These are phyloP conservation scores for Globomyces pollinis-pini DNA, from an alignment of 192 early-diverging fungal species.

Conservation along the genomic window DNA sequence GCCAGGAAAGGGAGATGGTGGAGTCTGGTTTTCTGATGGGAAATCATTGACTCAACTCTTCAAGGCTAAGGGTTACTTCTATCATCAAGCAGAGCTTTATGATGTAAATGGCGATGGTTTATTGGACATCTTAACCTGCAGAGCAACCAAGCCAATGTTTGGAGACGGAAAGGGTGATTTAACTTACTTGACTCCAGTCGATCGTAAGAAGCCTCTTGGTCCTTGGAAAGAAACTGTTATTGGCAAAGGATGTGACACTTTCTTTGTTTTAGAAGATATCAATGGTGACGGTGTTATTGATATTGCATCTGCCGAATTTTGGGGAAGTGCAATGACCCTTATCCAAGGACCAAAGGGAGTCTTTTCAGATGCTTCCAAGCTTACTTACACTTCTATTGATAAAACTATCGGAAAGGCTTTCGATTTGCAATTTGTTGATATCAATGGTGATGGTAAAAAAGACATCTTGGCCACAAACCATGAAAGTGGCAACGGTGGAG, in stretches of 20 bases:
- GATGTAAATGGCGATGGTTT: conserved; percentile 15
- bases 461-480: conserved; percentile 20
- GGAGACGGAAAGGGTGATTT: not conserved
- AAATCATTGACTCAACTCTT: conserved; percentile 1
- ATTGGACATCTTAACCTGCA: conserved; percentile 15
- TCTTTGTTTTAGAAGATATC: conserved; percentile 11
- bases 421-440: conserved; percentile 14
- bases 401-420: conserved; percentile 8
- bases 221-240: conserved; percentile 13
- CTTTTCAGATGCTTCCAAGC: conserved; percentile 8
- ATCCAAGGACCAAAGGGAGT: conserved; percentile 1
- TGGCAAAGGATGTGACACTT: conserved; percentile 17
- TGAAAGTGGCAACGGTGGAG: conserved; percentile 1
- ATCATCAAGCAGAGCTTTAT: conserved; percentile 14
- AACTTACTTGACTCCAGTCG: conserved; percentile 8
- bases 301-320: conserved; percentile 16
- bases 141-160: conserved; percentile 14
- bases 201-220: conserved; percentile 13
- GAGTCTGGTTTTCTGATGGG: conserved; percentile 11
- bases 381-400: conserved; percentile 8
- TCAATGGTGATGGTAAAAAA: conserved; percentile 19
- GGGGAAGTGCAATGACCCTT: conserved; percentile 9
- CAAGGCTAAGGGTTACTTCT: conserved; percentile 13
- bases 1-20: conserved; percentile 9
- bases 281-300: conserved; percentile 13